Evolutionary conservation across 2,329 filamentous ascomycete species (phyloP).

Genomic region (Anthostomella pinea): DNA sequence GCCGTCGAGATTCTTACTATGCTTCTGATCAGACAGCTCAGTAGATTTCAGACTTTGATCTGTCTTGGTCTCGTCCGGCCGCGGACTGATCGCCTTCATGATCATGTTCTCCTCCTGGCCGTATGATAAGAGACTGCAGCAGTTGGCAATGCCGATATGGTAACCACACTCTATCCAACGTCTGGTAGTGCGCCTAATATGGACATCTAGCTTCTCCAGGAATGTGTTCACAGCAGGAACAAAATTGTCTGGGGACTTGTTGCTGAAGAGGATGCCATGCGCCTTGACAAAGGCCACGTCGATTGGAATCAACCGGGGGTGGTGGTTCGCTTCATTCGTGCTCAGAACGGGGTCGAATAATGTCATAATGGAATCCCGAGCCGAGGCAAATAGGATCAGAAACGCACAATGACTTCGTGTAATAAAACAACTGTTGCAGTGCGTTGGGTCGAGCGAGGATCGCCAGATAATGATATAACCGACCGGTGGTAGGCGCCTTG

Average conservation of each 20-base stretch:
- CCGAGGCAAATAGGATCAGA: conserved; percentile 63
- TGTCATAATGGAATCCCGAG: conserved; percentile 66
- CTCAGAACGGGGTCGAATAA: conserved; percentile 59
- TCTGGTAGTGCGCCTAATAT: conserved; percentile 51
- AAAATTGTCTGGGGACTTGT: conserved; percentile 46
- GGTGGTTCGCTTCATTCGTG: conserved; percentile 19
- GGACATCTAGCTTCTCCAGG: conserved; percentile 49
- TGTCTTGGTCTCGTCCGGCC: too few species aligned
- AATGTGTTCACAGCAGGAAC: conserved; percentile 47
- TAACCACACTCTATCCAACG: conserved; percentile 52
- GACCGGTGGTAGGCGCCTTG: conserved; percentile 67
- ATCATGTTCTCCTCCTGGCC: conserved; percentile 47
- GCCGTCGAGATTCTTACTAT: conserved; percentile 18
- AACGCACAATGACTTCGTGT: conserved; percentile 67
- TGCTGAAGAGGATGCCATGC: conserved; percentile 62
- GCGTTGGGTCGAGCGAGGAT: conserved; percentile 69
- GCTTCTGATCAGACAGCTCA: too few species aligned
- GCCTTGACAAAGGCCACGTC: conserved; percentile 61
- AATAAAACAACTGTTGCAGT: conserved; percentile 69
- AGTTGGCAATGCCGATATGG: conserved; percentile 54
- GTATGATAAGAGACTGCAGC: conserved; percentile 50
- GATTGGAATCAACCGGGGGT: conserved; percentile 38
- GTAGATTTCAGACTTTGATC: too few species aligned
- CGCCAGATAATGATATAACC: conserved; percentile 83
- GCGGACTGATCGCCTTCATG: conserved; percentile 39